Percentiles rank a stretch among this genome's conserved stretches.
These are phyloP conservation scores for Jaltomata sinuosa DNA, from an alignment of 257 asterid genomes.

Conservation along the genomic window DNA sequence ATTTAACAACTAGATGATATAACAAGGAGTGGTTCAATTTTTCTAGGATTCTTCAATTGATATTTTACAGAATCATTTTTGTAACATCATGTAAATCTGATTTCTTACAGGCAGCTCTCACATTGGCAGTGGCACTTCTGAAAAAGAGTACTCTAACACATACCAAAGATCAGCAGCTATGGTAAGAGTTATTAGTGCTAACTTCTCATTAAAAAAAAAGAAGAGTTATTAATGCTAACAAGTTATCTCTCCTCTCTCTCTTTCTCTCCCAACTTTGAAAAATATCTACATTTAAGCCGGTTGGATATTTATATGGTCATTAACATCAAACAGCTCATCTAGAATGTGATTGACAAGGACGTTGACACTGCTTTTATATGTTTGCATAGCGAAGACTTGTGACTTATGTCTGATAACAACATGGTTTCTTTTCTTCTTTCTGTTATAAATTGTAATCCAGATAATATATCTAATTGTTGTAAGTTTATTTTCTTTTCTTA, in stretches of 20 bases:
- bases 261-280: background rate
- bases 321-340: background rate
- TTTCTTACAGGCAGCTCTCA: constrained; percentile 49
- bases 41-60: background rate
- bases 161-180: constrained; percentile 30
- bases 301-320: background rate
- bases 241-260: background rate
- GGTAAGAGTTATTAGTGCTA: constrained; percentile 25
- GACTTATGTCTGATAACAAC: background rate
- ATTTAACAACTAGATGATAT: background rate
- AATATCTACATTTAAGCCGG: background rate
- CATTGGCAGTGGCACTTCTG: constrained; percentile 20
- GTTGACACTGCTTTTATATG: background rate
- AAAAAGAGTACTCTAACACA: constrained; percentile 26
- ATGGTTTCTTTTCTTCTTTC: background rate
- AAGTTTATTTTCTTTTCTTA: background rate
- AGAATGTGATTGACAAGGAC: background rate
- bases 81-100: background rate
- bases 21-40: background rate
- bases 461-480: background rate
- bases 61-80: background rate
- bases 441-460: background rate
- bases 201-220: no score
- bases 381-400: background rate
- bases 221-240: constrained; percentile 3